Percentiles rank a stretch among this genome's conserved stretches.
These are phyloP conservation scores for Echites panduratus DNA, from an alignment of 257 asterid genomes.

Conservation along the genomic window DNA sequence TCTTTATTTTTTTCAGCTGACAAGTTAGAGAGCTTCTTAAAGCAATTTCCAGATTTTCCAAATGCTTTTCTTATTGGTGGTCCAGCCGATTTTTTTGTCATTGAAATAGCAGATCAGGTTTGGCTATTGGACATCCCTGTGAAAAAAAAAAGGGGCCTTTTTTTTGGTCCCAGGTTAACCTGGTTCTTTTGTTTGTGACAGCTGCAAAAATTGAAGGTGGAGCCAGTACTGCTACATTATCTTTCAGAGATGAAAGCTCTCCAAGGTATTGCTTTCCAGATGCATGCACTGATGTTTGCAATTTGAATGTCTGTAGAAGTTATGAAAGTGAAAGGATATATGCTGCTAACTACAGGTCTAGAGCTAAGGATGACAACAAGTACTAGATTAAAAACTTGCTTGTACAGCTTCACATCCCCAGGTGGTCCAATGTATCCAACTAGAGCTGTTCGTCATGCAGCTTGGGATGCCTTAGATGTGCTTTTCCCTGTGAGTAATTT, in stretches of 20 bases:
- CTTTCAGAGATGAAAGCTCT: slow-evolving; percentile 69
- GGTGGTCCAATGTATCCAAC: slow-evolving; percentile 99
- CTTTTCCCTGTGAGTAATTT: slow-evolving; percentile 80
- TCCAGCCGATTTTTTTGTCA: slow-evolving; percentile 70
- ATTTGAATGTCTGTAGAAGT: neutral
- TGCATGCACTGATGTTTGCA: neutral
- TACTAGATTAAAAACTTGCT: slow-evolving; percentile 81
- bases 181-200: slow-evolving; percentile 23
- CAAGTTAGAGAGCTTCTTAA: slow-evolving; percentile 64
- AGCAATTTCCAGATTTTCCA: slow-evolving; percentile 78
- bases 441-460: slow-evolving; percentile 96
- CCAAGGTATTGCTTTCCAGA: slow-evolving; percentile 42
- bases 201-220: slow-evolving; percentile 95
- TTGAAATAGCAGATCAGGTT: slow-evolving; percentile 92
- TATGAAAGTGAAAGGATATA: neutral
- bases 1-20: slow-evolving; percentile 42
- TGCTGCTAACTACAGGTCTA: slow-evolving; percentile 42
- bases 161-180: neutral
- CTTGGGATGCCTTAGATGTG: slow-evolving; percentile 82
- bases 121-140: neutral
- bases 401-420: slow-evolving; percentile 96
- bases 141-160: neutral
- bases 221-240: slow-evolving; percentile 92
- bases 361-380: slow-evolving; percentile 87
- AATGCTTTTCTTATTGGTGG: slow-evolving; percentile 85